Evolutionary conservation across 2,329 filamentous ascomycete species (phyloP), one percentile per base, ranked within the genome.

Genomic region (Thermomyces lanuginosus): DNA sequence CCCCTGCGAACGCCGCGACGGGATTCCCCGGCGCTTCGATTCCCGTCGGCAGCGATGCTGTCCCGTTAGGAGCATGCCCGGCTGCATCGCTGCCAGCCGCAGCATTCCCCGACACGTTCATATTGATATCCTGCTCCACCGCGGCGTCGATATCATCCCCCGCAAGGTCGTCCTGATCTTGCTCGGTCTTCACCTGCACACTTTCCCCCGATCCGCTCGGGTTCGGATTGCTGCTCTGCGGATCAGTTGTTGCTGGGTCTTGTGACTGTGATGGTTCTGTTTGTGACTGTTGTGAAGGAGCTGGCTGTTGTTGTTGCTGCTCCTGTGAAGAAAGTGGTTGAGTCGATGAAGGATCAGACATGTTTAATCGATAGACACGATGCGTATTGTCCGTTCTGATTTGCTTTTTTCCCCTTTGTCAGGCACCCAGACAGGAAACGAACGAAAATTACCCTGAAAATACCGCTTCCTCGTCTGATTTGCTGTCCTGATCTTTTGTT

Each of bases 61-160:
- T 8, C 18, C 10, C 18, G 18, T 20, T 20, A 10, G 18, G 8
- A 20, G 18, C 10, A 14, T 10, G 8, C 12, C 22, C 24, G 16
- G 26, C 21, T 16, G 31, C 28, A 22, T 33, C 38, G 19, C 25
- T 32, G 5, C 33, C 33, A n/a, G 31, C 36, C 21, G 38, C 32
- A 8, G 28, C 28, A 26, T 39, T 32, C 24, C 34, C 35, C 18
- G 42, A 34, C 26, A 44, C 39, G 38, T 41, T 43, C 44, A 55
- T 44, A 16, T 53, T 46, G 31, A 54, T 42, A 27, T 55, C 51
- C 23, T 49, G 42, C 17, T 54, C 51, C 32, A 49, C 43, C 21
- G 43, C 45, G 24, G 44, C 36, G 34, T 56, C 46, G 28, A 50
- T 31, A 16, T 48, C 42, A 17, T 34, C 26, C 15, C 29, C 27